Evolutionary conservation across 1,139 yeast species (phyloP).

Genomic region (Debaryomyces coudertii): DNA sequence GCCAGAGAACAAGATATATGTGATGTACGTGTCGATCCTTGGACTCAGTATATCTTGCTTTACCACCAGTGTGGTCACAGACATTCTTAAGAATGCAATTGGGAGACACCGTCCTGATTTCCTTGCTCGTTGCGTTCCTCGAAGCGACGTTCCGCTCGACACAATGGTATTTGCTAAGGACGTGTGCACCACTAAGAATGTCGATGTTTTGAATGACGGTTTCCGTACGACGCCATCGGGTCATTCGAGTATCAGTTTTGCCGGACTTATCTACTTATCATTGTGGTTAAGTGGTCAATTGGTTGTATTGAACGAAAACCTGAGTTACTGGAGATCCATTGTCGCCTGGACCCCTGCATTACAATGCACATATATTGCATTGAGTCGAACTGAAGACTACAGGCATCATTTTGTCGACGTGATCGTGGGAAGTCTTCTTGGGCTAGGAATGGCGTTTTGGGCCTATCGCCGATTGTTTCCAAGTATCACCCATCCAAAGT

Average conservation of each 20-base stretch:
- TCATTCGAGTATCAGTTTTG: constrained; percentile 66
- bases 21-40: constrained; percentile 42
- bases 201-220: constrained; percentile 58
- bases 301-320: constrained; percentile 33
- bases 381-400: constrained; percentile 76
- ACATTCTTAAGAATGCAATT: constrained; percentile 65
- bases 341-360: constrained; percentile 42
- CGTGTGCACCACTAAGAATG: constrained; percentile 60
- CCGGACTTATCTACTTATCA: constrained; percentile 66
- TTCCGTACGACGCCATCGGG: constrained; percentile 82
- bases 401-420: constrained; percentile 79
- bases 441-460: constrained; percentile 41
- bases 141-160: constrained; percentile 48
- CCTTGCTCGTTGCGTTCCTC: constrained; percentile 68
- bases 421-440: constrained; percentile 59
- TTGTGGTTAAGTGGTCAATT: constrained; percentile 70
- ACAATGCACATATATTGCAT: constrained; percentile 66
- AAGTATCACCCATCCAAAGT: constrained; percentile 18
- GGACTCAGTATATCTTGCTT: constrained; percentile 45
- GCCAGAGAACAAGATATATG: constrained; percentile 40
- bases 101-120: constrained; percentile 84
- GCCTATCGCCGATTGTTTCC: constrained; percentile 46
- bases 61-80: constrained; percentile 48
- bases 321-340: constrained; percentile 60
- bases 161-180: constrained; percentile 56